A percentile compares a stretch with the other conserved stretches of the same genome.
phyloP scores from a whole-genome alignment of 2,329 filamentous ascomycete species.

The Xylaria digitata region DNA sequence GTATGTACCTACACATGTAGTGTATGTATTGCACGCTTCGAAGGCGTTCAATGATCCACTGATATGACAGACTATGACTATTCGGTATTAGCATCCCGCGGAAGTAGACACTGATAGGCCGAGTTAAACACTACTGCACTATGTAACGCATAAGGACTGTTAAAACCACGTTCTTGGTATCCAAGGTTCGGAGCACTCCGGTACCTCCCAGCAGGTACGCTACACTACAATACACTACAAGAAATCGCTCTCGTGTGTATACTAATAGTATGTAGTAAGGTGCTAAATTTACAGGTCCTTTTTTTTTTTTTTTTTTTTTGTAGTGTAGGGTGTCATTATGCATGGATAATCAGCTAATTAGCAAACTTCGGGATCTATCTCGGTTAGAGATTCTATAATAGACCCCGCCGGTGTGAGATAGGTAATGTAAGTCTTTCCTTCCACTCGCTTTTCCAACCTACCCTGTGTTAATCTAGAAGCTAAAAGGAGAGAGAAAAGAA shows the following conservation, averaged over 20 bases:
- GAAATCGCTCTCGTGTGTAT: no score
- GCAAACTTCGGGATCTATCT: constrained; percentile 9
- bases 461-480: neutral
- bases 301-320: neutral
- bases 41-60: constrained; percentile 3
- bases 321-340: constrained; percentile 2
- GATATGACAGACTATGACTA: constrained; percentile 1
- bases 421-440: neutral
- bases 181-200: constrained; percentile 31
- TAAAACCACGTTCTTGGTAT: constrained; percentile 33
- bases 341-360: constrained; percentile 25
- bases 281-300: constrained; percentile 2
- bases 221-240: no score
- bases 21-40: no score
- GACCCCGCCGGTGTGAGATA: constrained; percentile 6
- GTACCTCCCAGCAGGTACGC: neutral
- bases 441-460: no score
- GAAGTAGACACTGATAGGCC: constrained; percentile 18
- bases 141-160: constrained; percentile 9
- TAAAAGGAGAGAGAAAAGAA: no score
- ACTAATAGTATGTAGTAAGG: neutral
- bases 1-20: neutral
- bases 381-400: constrained; percentile 8
- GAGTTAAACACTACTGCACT: constrained; percentile 6
- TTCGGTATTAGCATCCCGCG: constrained; percentile 14